Base-by-base conservation (phyloP, 2,329 filamentous ascomycete species). In the Endoconidiophora laricicola region DNA sequence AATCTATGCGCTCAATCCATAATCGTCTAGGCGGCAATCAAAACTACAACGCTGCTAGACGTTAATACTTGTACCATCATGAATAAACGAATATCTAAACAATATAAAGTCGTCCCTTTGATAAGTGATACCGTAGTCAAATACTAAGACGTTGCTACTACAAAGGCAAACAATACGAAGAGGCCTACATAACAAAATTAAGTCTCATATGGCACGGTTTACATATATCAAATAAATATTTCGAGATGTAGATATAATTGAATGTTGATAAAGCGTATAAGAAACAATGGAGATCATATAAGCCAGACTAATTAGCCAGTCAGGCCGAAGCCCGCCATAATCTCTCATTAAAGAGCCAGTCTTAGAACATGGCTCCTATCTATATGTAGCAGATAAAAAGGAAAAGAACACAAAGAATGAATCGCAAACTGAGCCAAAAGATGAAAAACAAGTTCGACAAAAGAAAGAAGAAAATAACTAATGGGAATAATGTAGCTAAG, bases 381-480 rank as follows among this genome's bases (percentile, higher is more conserved):
- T 24, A 23, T 24, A 42, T 24, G 33, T 22, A 48, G 29, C n/a
- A 40, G 36, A 49, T 22, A 43, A 38, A 26, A 44, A 45, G 6
- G 40, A 29, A 20, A 43, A 52, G 29, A 44, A 40, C 12, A 29
- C 23, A 42, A 20, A 39, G 26, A 45, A 44, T 18, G 18, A 48
- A 43, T 40, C 23, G 42, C 24, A 44, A 39, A 48, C 29, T 20
- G 18, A 36, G 38, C 22, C 22, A 53, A 50, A 33, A 44, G 36
- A 50, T 44, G 26, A 14, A 44, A 52, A 39, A 45, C 20, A 23
- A 47, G 36, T 33, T 38, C 26, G 22, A 39, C 20, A 36, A 36
- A 39, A 41, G 18, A 41, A 45, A 38, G 7, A 40, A 26, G 36
- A 16, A 40, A 50, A 44, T n/a, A 44, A 42, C 23, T 44, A 26